Conservation (phyloP, 495 filamentous ascomycete genomes). For the Penicillium pancosmium region DNA sequence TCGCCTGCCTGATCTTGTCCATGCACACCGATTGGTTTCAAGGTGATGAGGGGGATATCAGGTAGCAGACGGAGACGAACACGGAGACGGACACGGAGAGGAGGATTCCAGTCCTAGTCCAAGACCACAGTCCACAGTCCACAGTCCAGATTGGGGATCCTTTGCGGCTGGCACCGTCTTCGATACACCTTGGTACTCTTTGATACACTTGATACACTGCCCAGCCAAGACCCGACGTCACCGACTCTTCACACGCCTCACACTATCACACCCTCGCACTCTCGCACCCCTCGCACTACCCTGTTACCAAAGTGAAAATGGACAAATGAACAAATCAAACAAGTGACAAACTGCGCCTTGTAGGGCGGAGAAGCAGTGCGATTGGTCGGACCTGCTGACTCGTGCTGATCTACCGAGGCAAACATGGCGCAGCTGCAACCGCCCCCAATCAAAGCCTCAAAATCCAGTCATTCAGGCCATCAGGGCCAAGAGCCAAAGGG, state of each 20-base stretch:
- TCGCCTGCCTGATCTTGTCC: conserved; percentile 1
- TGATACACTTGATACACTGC: no score
- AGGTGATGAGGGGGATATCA: not conserved
- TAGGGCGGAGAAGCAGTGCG: conserved; percentile 3
- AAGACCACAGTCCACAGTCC: no score
- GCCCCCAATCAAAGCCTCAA: not conserved
- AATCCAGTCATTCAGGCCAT: not conserved
- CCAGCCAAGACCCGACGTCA: not conserved
- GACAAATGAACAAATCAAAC: not conserved
- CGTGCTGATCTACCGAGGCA: conserved; percentile 1
- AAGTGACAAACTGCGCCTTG: not conserved
- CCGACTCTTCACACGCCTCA: not conserved
- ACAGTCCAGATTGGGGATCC: not conserved
- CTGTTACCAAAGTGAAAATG: not conserved
- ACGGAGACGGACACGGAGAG: no score
- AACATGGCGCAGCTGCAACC: not conserved
- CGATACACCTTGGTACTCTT: not conserved
- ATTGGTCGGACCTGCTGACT: not conserved
- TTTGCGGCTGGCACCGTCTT: not conserved
- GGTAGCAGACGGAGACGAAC: not conserved
- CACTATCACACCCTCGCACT: no score
- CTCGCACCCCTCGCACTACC: no score
- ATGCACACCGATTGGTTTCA: not conserved
- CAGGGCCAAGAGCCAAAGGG: not conserved
- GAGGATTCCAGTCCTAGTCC: no score